Evolutionary conservation across 768 basidiomycete species (phyloP).

Genomic region (Rhodotorula diobovata): DNA sequence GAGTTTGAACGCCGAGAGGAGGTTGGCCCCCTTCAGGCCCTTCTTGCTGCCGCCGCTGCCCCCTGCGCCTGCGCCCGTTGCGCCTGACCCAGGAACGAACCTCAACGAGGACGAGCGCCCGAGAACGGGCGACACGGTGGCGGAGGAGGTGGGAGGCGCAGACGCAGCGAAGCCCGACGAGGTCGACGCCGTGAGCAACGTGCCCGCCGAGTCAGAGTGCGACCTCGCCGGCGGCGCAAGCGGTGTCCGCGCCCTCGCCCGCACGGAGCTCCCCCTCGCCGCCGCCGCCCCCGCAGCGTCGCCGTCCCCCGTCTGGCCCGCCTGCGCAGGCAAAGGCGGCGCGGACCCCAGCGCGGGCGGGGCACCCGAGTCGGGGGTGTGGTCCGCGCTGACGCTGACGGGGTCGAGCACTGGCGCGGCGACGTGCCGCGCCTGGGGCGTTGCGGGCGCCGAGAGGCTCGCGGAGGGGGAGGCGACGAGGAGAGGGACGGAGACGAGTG

Average conservation of each 20-base stretch:
- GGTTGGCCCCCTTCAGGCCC: slow-evolving; percentile 64
- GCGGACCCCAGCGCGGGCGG: too few relatives aligned
- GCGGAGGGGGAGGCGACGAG: not conserved
- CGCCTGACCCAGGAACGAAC: slow-evolving; percentile 50
- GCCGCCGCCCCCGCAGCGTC: too few relatives aligned
- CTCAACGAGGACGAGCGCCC: slow-evolving; percentile 48
- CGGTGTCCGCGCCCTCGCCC: too few relatives aligned
- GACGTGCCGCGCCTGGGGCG: not conserved
- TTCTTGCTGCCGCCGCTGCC: slow-evolving; percentile 47
- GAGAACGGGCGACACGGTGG: too few relatives aligned
- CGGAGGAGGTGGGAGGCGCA: slow-evolving; percentile 19
- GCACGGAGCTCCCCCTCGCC: too few relatives aligned
- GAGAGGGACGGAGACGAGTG: not conserved
- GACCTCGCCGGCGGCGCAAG: too few relatives aligned
- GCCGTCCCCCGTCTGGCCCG: too few relatives aligned
- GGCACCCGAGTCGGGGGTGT: too few relatives aligned
- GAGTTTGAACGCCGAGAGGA: slow-evolving; percentile 76
- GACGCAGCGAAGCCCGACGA: slow-evolving; percentile 4
- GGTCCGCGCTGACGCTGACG: too few relatives aligned
- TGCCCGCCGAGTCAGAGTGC: not conserved
- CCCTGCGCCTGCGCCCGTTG: slow-evolving; percentile 41
- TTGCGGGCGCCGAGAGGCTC: not conserved
- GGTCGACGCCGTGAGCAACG: not conserved
- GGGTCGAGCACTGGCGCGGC: too few relatives aligned
- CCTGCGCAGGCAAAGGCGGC: too few relatives aligned